These are phyloP conservation scores for Circinella minor DNA, from an alignment of 371 early-diverging fungal species.

Conservation along the genomic window DNA sequence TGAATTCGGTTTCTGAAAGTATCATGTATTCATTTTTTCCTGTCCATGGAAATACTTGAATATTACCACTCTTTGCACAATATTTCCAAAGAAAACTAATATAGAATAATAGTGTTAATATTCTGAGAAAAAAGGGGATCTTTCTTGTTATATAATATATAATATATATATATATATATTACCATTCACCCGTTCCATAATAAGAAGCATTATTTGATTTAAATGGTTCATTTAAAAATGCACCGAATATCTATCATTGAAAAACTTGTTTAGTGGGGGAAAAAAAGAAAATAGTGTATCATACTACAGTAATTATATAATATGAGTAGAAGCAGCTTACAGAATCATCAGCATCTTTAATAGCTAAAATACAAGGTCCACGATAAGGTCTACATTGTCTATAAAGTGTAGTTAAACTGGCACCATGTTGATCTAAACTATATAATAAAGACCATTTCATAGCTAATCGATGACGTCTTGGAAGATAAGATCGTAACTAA, in stretches of 20 bases:
- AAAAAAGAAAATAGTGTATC: too few species aligned
- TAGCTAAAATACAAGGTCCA: conserved; percentile 72
- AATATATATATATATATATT: conserved; percentile 21
- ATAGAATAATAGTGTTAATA: too few species aligned
- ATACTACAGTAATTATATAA: too few species aligned
- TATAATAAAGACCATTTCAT: conserved; percentile 81
- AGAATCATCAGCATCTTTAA: conserved; percentile 69
- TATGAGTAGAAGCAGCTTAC: too few species aligned
- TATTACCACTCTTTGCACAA: conserved; percentile 16
- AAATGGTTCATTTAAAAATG: conserved; percentile 80
- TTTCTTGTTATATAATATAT: background rate
- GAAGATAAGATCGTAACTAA: conserved; percentile 51
- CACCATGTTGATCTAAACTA: conserved; percentile 92
- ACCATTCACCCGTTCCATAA: conserved; percentile 95
- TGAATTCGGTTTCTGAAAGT: conserved; percentile 76
- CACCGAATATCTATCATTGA: conserved; percentile 94
- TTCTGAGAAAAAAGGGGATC: too few species aligned
- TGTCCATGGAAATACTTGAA: conserved; percentile 78
- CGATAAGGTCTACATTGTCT: conserved; percentile 49
- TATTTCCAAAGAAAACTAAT: conserved; percentile 46
- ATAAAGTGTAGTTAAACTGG: conserved; percentile 83
- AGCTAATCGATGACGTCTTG: conserved; percentile 65
- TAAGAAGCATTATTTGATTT: conserved; percentile 64
- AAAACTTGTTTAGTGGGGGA: too few species aligned
- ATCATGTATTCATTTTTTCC: conserved; percentile 92